phyloP scores from a whole-genome alignment of 345 rosid genomes.

The Clausena lansium region DNA sequence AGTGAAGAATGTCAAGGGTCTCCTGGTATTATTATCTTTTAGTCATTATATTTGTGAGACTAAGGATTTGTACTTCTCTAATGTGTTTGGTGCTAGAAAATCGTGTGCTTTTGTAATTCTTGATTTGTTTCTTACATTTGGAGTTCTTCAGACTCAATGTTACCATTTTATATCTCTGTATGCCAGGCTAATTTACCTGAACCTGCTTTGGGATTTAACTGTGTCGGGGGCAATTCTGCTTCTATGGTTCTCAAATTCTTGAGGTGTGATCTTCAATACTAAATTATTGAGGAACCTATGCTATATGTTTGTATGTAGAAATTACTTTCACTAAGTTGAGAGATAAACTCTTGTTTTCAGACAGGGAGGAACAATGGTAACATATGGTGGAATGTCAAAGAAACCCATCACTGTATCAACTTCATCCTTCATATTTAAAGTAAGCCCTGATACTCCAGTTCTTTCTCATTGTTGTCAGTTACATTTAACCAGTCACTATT shows the following conservation, averaged over 20 bases:
- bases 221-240: constrained; percentile 84
- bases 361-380: constrained; percentile 84
- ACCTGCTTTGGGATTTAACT: constrained; percentile 84
- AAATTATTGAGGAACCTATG: constrained; percentile 1
- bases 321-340: neutral
- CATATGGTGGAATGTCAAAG: constrained; percentile 96
- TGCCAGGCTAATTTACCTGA: constrained; percentile 59
- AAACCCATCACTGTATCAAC: constrained; percentile 78
- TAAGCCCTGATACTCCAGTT: constrained; percentile 6
- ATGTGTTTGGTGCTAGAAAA: neutral
- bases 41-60: constrained; percentile 9
- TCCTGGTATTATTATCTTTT: constrained; percentile 53
- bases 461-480: neutral
- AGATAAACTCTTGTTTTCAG: constrained; percentile 30
- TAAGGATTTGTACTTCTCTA: constrained; percentile 4
- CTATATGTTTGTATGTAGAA: neutral
- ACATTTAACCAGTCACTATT: neutral
- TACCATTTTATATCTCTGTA: neutral
- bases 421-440: constrained; percentile 81
- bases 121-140: neutral
- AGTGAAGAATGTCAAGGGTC: constrained; percentile 76
- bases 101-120: neutral
- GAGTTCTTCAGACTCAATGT: neutral
- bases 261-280: constrained; percentile 33
- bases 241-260: constrained; percentile 78